These are phyloP conservation scores for Candida sanyaensis DNA, from an alignment of 1,139 yeast species.

Conservation along the genomic window DNA sequence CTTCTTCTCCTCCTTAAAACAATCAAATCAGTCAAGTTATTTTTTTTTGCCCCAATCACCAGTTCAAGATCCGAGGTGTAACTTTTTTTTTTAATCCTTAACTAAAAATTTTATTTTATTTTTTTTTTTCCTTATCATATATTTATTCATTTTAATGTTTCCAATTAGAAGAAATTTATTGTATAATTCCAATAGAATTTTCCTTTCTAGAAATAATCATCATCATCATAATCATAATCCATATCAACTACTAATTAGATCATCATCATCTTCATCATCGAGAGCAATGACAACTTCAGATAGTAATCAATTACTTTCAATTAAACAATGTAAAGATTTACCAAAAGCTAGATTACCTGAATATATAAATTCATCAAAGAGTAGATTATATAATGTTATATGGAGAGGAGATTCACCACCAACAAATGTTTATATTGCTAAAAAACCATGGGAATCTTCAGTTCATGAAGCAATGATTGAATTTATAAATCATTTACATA, in stretches of 20 bases:
- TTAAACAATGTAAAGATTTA: conserved; percentile 12
- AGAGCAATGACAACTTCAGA: not conserved
- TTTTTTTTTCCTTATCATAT: not conserved
- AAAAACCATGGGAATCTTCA: conserved; percentile 75
- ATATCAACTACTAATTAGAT: not conserved
- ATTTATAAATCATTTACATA: conserved; percentile 58
- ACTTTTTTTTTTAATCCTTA: too few relatives aligned
- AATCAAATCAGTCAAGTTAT: too few relatives aligned
- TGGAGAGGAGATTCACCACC: conserved; percentile 46
- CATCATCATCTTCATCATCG: not conserved
- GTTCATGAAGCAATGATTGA: conserved; percentile 69
- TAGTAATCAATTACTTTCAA: not conserved
- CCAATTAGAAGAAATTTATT: not conserved
- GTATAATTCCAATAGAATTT: not conserved
- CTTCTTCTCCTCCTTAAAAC: too few relatives aligned
- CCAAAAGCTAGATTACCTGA: conserved; percentile 14
- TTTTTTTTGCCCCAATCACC: not conserved
- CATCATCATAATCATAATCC: not conserved
- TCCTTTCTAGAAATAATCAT: not conserved
- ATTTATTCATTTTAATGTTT: not conserved
- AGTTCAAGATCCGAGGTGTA: too few relatives aligned
- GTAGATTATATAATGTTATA: conserved; percentile 33
- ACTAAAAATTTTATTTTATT: too few relatives aligned
- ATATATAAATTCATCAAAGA: conserved; percentile 13
- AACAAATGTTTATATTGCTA: conserved; percentile 73